phyloP scores from a whole-genome alignment of 192 early-diverging fungal species.

The Thoreauomyces humboldtii region DNA sequence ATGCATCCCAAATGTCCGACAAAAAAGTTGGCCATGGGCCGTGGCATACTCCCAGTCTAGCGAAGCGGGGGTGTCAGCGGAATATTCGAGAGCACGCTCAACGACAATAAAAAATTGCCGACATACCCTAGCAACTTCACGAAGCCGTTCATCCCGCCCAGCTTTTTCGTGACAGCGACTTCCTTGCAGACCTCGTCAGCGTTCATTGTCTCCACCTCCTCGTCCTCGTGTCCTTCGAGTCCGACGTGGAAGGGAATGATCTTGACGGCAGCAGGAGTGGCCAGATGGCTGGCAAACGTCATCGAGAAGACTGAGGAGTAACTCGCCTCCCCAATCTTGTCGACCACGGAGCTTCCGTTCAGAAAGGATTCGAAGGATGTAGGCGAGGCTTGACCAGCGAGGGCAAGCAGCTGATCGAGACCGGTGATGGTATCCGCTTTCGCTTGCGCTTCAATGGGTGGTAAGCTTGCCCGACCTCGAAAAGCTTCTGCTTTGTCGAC shows the following conservation, averaged over 20 bases:
- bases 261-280: constrained; percentile 66
- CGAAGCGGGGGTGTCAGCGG: too few relatives aligned
- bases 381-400: neutral
- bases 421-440: neutral
- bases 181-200: constrained; percentile 63
- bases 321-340: constrained; percentile 82
- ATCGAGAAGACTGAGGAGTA: constrained; percentile 77
- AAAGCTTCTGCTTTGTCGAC: too few relatives aligned
- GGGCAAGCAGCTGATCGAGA: neutral
- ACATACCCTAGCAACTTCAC: constrained; percentile 30
- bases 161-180: constrained; percentile 53
- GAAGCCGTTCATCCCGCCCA: constrained; percentile 40
- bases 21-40: constrained; percentile 67
- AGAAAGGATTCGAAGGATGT: constrained; percentile 3
- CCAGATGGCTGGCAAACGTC: constrained; percentile 2
- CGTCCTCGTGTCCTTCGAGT: neutral
- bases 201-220: constrained; percentile 46
- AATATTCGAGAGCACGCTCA: too few relatives aligned
- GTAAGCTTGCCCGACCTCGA: too few relatives aligned
- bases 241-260: constrained; percentile 73
- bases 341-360: neutral
- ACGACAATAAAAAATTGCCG: too few relatives aligned
- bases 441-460: too few relatives aligned
- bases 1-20: constrained; percentile 72
- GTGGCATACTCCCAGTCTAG: constrained; percentile 63